Percentiles rank a stretch among this genome's conserved stretches.
These are phyloP conservation scores for Botrytis fragariae DNA, from an alignment of 2,329 filamentous ascomycete species.

Conservation along the genomic window DNA sequence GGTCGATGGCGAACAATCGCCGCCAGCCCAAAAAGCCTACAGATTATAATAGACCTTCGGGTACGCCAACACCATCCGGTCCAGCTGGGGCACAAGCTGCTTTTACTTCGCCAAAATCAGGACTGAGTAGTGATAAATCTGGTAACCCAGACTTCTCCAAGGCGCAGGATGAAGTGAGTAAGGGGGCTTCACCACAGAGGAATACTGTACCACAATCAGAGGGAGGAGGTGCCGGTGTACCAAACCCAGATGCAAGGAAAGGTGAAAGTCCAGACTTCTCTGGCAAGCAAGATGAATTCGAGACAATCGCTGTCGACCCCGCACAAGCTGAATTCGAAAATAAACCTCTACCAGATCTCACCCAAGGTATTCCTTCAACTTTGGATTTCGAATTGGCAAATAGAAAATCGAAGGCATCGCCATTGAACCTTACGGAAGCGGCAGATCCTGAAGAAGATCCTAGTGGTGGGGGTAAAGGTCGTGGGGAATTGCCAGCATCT, in stretches of 20 bases:
- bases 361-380: constrained; percentile 91
- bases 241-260: constrained; percentile 23
- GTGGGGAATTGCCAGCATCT: constrained; percentile 68
- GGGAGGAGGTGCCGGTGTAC: constrained; percentile 24
- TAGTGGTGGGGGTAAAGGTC: constrained; percentile 50
- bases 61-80: constrained; percentile 22
- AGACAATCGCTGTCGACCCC: constrained; percentile 42
- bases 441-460: constrained; percentile 42
- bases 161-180: constrained; percentile 26
- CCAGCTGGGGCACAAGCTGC: constrained; percentile 23
- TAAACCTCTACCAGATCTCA: constrained; percentile 80
- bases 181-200: constrained; percentile 23
- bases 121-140: constrained; percentile 26
- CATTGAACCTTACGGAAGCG: constrained; percentile 51
- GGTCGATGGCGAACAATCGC: constrained; percentile 45
- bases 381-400: constrained; percentile 70
- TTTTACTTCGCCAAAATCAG: constrained; percentile 24
- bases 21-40: constrained; percentile 33
- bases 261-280: constrained; percentile 28
- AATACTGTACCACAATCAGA: constrained; percentile 23
- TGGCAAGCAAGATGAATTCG: constrained; percentile 34
- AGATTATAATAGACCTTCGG: constrained; percentile 28
- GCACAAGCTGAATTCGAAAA: constrained; percentile 50
- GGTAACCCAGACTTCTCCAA: constrained; percentile 28
- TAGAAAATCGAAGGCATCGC: constrained; percentile 35